Conservation (phyloP, 441 rosid species). For the Adansonia grandidieri region DNA sequence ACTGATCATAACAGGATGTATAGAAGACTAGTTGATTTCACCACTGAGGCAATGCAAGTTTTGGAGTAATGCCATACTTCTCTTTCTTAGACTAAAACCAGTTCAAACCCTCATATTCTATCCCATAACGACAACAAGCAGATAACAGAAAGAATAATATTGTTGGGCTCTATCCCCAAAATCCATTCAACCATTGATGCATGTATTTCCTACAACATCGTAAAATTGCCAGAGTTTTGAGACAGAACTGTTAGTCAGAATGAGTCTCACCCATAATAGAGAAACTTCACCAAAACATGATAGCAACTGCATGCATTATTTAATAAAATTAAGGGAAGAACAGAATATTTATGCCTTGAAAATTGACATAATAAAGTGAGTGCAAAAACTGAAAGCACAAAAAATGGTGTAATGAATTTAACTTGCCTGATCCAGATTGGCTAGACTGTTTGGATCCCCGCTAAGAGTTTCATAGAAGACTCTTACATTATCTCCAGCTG, state of each 20-base stretch:
- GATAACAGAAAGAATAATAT: too few species aligned
- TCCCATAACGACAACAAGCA: too few species aligned
- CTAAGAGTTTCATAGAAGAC: constrained; percentile 97
- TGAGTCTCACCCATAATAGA: too few species aligned
- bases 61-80: too few species aligned
- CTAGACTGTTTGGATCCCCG: constrained; percentile 97
- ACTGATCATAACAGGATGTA: background rate
- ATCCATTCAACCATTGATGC: too few species aligned
- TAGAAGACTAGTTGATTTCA: background rate
- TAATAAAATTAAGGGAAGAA: background rate
- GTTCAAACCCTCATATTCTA: too few species aligned
- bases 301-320: background rate
- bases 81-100: too few species aligned
- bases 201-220: too few species aligned
- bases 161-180: too few species aligned
- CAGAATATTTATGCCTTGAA: background rate
- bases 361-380: background rate
- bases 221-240: too few species aligned
- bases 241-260: too few species aligned
- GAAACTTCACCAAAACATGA: too few species aligned
- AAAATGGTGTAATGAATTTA: background rate
- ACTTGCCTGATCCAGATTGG: constrained; percentile 93
- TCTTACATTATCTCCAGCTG: constrained; percentile 96
- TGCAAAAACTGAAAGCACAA: background rate
- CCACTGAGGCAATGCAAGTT: background rate